Conservation (phyloP, 1,139 yeast species). For the Zygoascus hellenicus region DNA sequence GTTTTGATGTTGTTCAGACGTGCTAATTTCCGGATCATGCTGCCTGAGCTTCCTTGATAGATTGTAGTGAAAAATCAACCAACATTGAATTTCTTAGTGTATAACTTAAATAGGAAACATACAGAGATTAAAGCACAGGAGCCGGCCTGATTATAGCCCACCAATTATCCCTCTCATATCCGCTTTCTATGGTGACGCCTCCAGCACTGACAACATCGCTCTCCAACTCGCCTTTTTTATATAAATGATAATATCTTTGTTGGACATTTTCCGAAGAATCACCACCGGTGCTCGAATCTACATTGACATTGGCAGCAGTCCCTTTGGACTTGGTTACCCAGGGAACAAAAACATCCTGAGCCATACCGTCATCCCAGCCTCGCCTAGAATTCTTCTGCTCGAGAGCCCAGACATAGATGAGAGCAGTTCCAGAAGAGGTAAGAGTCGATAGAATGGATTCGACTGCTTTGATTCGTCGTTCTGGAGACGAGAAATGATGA, state of each 20-base stretch:
- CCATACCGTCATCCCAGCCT: constrained; percentile 85
- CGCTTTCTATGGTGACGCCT: constrained; percentile 56
- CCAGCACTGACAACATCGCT: constrained; percentile 66
- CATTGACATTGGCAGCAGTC: constrained; percentile 13
- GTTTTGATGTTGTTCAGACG: too few relatives aligned
- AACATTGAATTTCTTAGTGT: too few relatives aligned
- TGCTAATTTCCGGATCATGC: too few relatives aligned
- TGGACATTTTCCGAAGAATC: constrained; percentile 13
- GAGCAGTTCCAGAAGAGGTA: constrained; percentile 55
- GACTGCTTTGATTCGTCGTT: constrained; percentile 72
- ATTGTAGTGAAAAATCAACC: too few relatives aligned
- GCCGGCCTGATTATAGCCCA: constrained; percentile 51
- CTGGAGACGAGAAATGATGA: constrained; percentile 86
- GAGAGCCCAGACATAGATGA: constrained; percentile 93
- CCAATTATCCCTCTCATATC: constrained; percentile 96
- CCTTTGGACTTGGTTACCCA: constrained; percentile 64
- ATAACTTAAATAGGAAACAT: too few relatives aligned
- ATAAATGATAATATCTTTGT: constrained; percentile 83
- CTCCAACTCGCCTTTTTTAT: constrained; percentile 73
- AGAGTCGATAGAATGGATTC: constrained; percentile 58
- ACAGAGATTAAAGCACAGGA: too few relatives aligned
- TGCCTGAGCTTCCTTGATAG: too few relatives aligned
- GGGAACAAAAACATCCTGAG: constrained; percentile 90
- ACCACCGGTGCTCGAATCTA: constrained; percentile 21
- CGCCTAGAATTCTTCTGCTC: constrained; percentile 84